Evolutionary conservation across 2,329 filamentous ascomycete genomes (phyloP), one percentile per base, ranked within the genome.

Genomic region (Talaromyces sp.): DNA sequence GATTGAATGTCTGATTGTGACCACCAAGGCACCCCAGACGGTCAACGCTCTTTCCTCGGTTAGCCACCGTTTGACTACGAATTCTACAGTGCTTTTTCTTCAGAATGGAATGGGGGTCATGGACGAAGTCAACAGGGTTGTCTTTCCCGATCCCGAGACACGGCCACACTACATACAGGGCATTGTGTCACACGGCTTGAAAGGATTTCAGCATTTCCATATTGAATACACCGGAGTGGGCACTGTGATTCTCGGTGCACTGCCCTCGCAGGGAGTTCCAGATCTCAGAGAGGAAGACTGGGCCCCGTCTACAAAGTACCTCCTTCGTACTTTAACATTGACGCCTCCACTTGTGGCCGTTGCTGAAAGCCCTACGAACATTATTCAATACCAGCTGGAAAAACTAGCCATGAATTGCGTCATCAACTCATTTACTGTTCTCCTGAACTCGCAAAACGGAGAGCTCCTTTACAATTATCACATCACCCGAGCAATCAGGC

Each of bases 41-140:
- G 73, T 90, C n/a, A 77, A 82, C 1, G 88, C 90, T 47, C 75
- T 96, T 15, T 78, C 84, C 7, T 75, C 84, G 1, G 84, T 96
- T 58, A 82, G 87, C 2, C 82, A 86, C 64, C 84, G 91, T 10
- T 77, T 96, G n/a, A 81, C 84, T 51, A 78, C 83, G 2, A 78
- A 85, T 30, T 91, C 89, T 1, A 90, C 91, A 0, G 83, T 96
- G 8, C 86, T 90, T 62, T 84, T 96, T 60, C 74, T 96, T 60
- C 89, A 92, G 61, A 90, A 93, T 64, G 92, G 93, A 0, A 85
- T 98, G 74, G 93, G 95, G 0, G 79, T 92, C 1, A 81, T 92
- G n/a, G 92, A 98, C 55, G 83, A 87, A 55, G 82, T 97, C 47
- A 92, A 91, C 68, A 75, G 82, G 36, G 74, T 82, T 11, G 73